phyloP scores from a whole-genome alignment of 2,329 filamentous ascomycete species.

The Albifimbria verrucaria region DNA sequence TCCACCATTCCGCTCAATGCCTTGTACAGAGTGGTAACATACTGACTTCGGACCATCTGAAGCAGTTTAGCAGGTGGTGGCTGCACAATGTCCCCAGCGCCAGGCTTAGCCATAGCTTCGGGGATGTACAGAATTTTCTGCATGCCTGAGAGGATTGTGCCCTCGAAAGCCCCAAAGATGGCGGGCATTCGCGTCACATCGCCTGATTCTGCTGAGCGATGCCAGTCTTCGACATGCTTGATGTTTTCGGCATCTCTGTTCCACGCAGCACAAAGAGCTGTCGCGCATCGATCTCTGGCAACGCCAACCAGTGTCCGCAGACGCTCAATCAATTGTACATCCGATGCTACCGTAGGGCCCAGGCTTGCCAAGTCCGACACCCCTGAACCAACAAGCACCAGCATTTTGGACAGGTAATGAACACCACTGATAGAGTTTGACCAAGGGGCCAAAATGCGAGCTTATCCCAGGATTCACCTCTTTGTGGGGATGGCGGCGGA shows the following conservation, averaged over 20 bases:
- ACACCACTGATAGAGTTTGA: slow-evolving; percentile 91
- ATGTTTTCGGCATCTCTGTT: slow-evolving; percentile 90
- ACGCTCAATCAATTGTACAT: slow-evolving; percentile 62
- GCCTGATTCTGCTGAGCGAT: slow-evolving; percentile 72
- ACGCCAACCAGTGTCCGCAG: slow-evolving; percentile 72
- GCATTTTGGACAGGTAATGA: slow-evolving; percentile 79
- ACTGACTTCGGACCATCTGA: slow-evolving; percentile 86
- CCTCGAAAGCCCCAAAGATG: slow-evolving; percentile 82
- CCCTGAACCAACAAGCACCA: slow-evolving; percentile 79
- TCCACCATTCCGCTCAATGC: slow-evolving; percentile 94
- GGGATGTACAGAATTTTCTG: slow-evolving; percentile 94
- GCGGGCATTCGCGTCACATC: slow-evolving; percentile 91
- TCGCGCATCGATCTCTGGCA: slow-evolving; percentile 80
- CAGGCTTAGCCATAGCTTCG: slow-evolving; percentile 74
- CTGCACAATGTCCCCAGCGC: slow-evolving; percentile 72
- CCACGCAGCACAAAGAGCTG: slow-evolving; percentile 86
- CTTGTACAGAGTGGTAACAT: slow-evolving; percentile 91
- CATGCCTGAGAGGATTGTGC: slow-evolving; percentile 76
- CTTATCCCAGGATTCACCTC: slow-evolving; percentile 86
- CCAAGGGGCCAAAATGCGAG: slow-evolving; percentile 92
- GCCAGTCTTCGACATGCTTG: slow-evolving; percentile 93
- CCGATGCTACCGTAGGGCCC: slow-evolving; percentile 56
- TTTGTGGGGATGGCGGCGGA: slow-evolving; percentile 71
- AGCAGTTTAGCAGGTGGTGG: slow-evolving; percentile 84
- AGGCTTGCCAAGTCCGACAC: slow-evolving; percentile 82